phyloP scores from a whole-genome alignment of 2,329 filamentous ascomycete genomes.

The Mycosphaerella sp. region DNA sequence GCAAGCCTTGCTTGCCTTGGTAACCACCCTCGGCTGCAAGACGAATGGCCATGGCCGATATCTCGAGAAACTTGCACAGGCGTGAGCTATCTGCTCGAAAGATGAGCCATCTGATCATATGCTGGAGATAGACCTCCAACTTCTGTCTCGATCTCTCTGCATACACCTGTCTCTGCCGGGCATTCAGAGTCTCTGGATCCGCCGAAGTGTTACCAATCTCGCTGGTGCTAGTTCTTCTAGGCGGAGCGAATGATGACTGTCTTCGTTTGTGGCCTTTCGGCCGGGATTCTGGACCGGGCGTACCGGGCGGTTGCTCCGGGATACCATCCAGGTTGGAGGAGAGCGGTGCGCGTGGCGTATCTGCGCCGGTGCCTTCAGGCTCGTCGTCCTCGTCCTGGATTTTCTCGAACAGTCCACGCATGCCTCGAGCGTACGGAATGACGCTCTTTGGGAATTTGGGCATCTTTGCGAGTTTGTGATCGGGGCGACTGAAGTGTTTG shows the following conservation, averaged over 20 bases:
- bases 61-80: slow-evolving; percentile 88
- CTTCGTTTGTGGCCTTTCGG: slow-evolving; percentile 40
- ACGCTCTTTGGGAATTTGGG: slow-evolving; percentile 84
- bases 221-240: slow-evolving; percentile 52
- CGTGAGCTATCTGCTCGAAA: slow-evolving; percentile 94
- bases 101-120: slow-evolving; percentile 94
- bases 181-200: slow-evolving; percentile 30
- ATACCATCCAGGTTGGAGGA: slow-evolving; percentile 2
- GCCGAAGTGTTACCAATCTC: slow-evolving; percentile 35
- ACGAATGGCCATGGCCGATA: slow-evolving; percentile 88
- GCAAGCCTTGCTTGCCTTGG: slow-evolving; percentile 92
- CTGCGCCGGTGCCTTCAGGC: slow-evolving; percentile 41
- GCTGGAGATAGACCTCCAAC: slow-evolving; percentile 82
- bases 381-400: slow-evolving; percentile 67
- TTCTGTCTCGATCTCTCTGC: slow-evolving; percentile 77
- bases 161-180: slow-evolving; percentile 48
- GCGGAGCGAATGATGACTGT: slow-evolving; percentile 50
- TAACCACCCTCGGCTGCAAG: slow-evolving; percentile 93
- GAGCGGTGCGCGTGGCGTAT: slow-evolving; percentile 36
- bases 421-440: slow-evolving; percentile 80
- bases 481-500: slow-evolving; percentile 61
- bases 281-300: slow-evolving; percentile 33
- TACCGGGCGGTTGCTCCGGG: slow-evolving; percentile 1
- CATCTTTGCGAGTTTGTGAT: slow-evolving; percentile 63
- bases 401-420: slow-evolving; percentile 51